A percentile compares a stretch with the other conserved stretches of the same genome.
phyloP scores from a whole-genome alignment of 2,329 filamentous ascomycete genomes.

The Trichoderma simmonsii region DNA sequence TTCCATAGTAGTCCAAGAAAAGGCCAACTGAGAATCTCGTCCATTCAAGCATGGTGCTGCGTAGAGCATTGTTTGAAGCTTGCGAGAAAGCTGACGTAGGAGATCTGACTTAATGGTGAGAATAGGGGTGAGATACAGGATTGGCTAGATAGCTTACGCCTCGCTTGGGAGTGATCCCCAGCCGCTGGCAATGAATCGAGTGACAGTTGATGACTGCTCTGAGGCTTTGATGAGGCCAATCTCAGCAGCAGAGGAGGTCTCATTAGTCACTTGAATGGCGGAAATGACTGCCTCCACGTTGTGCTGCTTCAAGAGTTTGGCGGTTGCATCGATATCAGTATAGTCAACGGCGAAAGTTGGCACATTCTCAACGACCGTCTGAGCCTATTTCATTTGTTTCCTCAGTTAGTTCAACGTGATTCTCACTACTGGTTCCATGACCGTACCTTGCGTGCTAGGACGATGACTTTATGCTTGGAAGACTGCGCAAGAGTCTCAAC shows the following conservation, averaged over 20 bases:
- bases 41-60: constrained; percentile 31
- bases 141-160: neutral
- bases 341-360: constrained; percentile 26
- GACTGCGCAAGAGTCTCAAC: constrained; percentile 40
- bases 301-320: constrained; percentile 31
- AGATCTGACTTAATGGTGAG: neutral
- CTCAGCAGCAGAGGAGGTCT: constrained; percentile 33
- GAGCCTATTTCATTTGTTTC: neutral
- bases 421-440: neutral
- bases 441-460: neutral
- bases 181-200: constrained; percentile 43
- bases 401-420: neutral
- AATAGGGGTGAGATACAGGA: neutral
- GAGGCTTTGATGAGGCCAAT: constrained; percentile 44
- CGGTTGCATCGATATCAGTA: constrained; percentile 24
- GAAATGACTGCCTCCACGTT: constrained; percentile 45
- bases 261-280: constrained; percentile 32
- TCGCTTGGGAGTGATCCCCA: constrained; percentile 26
- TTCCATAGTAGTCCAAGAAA: constrained; percentile 45
- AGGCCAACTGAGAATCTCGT: constrained; percentile 40
- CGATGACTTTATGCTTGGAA: constrained; percentile 36
- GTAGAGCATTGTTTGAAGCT: neutral
- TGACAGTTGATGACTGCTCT: constrained; percentile 34
- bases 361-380: neutral
- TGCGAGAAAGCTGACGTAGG: neutral